A percentile compares a stretch with the other conserved stretches of the same genome.
These are phyloP conservation scores for Starmera amethionina DNA, from an alignment of 805 yeast genomes.

Conservation along the genomic window DNA sequence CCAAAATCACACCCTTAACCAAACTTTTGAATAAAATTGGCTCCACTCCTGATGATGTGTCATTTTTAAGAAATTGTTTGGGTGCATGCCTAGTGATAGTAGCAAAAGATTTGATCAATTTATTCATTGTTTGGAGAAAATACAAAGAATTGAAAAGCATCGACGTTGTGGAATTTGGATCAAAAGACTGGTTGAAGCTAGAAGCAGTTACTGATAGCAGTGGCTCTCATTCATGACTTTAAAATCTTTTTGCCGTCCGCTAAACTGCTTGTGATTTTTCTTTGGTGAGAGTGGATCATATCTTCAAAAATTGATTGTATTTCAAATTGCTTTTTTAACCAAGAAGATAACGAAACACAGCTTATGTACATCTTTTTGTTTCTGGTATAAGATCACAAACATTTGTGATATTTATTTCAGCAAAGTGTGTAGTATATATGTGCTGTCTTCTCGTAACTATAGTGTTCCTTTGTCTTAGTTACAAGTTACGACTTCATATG, in stretches of 20 bases:
- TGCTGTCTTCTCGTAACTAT: neutral
- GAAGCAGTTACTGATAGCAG: neutral
- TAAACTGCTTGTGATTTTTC: neutral
- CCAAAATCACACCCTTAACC: constrained; percentile 12
- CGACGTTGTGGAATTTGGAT: neutral
- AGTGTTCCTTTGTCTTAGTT: no score
- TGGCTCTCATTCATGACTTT: neutral
- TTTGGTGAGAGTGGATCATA: neutral
- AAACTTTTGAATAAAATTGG: constrained; percentile 11
- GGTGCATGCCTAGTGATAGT: constrained; percentile 20
- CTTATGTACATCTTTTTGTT: neutral
- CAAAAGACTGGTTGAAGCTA: neutral
- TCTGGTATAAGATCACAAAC: neutral
- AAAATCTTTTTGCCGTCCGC: no score
- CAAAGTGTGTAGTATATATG: neutral
- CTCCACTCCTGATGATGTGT: constrained; percentile 23
- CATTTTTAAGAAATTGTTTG: constrained; percentile 18
- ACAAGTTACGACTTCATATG: neutral
- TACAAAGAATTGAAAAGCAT: constrained; percentile 7
- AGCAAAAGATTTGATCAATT: constrained; percentile 19
- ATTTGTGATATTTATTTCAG: neutral
- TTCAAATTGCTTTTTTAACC: neutral
- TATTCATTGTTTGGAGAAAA: constrained; percentile 19
- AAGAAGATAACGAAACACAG: neutral
- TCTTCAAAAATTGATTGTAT: neutral